Base-by-base conservation (phyloP, 345 rosid genomes). In the Nephelium lappaceum region DNA sequence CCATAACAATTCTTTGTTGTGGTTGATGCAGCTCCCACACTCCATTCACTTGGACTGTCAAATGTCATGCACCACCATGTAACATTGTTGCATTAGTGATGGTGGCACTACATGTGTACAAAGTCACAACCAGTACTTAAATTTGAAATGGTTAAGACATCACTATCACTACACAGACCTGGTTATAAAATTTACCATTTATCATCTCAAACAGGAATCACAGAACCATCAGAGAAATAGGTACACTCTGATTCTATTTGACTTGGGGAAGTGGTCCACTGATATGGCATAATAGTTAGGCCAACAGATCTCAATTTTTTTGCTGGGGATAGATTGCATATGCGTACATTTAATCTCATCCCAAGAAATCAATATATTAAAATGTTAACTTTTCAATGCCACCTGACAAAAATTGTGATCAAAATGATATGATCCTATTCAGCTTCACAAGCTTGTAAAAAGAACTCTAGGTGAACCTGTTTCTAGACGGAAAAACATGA, bases 11-110 rank as follows among this genome's bases (percentile, higher is more conserved):
- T 94, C 74, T 87, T 91, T 6, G 81, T 78, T 7, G 86, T 74
- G 23, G 83, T 62, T 0, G 91, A 76, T 51, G 78, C 70, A 9
- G 85, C 78, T 69, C 91, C 89, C 0, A 87, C 74, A 2, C 87
- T 85, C 99, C 99, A 95, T 68, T 90, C 96, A 81, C 72, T 89
- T 14, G 97, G 97, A 80, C 99, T 93, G 89, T 63, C 73, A 36
- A 31, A 67, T 27, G 11, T 5, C 71, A 55, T 45, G 16, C 38
- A 74, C 24, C 65, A 45, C 3, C 16, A 51, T 0, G 18, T 14
- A 77, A 27, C 6, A 74, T 25, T 39, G 23, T 12, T 3, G 14
- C 51, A 63, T 72, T 4, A 78, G 14, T 72, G 38, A 66, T 49
- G 45, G 24, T 8, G 51, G 51, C 51, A 21, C 60, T 42, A 16